Base-by-base conservation (phyloP, 2,329 filamentous ascomycete species). In the Monosporascus sp. region DNA sequence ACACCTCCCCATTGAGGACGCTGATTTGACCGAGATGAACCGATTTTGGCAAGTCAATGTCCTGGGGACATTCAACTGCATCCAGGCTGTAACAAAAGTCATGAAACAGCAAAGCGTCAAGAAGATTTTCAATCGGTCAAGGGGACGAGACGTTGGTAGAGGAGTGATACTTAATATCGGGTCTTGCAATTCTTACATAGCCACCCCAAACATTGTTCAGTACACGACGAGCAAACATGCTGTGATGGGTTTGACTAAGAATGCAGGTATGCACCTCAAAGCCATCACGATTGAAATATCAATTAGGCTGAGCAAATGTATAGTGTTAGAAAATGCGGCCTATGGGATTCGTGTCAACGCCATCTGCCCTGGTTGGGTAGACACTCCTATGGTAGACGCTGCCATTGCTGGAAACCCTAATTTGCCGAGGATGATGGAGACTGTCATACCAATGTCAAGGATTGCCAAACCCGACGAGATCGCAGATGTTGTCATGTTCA, bases 21-120 rank as follows among this genome's bases (percentile, higher is more conserved):
- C 41, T 14, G 52, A 54, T 25, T n/a, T 31, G 2, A 38, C 15
- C 7, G 54, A 56, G 48, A 47, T 54, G 24, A 49, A 54, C 18
- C 54, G 54, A 6, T 56, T 56, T 43, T 53, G 49, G 49, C 41
- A 49, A 11, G 52, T 56, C 41, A 56, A 56, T 38, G 46, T 54
- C 2, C 43, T 49, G 35, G 54, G 54, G 14, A 56, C 51, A 5
- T 35, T 56, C n/a, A 43, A 43, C 39, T 43, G 39, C n/a, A 43
- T 43, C 39, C 11, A 43, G 39, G 38, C 50, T 6, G 54, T 52
- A 2, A 50, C 54, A 7, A 31, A 48, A 22, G 50, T 44, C 7
- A 56, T 56, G 54, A 52, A 51, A 27, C 20, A 44, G 17, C 54
- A 56, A 31, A 36, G 24, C 7, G 14, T 37, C 5, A 18, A 22